phyloP scores from a whole-genome alignment of 345 rosid genomes.

The Salix exigua region DNA sequence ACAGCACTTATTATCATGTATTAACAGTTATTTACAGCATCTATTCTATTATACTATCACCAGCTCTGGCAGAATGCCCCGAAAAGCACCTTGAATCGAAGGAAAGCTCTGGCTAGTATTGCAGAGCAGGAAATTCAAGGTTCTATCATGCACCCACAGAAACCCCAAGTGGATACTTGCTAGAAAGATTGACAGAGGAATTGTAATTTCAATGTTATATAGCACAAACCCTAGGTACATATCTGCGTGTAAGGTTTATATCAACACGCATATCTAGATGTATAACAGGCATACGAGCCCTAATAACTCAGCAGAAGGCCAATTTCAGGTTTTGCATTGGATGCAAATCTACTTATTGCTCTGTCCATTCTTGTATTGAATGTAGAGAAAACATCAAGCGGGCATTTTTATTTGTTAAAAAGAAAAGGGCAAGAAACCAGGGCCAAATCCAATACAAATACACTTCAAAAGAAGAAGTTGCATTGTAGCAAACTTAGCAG shows the following conservation, averaged over 20 bases:
- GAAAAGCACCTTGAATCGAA: slow-evolving; percentile 42
- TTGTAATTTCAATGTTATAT: background rate
- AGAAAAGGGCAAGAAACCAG: background rate
- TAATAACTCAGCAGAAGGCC: background rate
- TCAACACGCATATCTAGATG: background rate
- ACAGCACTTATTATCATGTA: too few species aligned
- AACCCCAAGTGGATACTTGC: slow-evolving; percentile 42
- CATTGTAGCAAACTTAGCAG: slow-evolving; percentile 41
- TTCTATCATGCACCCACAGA: slow-evolving; percentile 17
- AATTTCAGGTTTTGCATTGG: background rate
- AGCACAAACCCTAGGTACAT: background rate
- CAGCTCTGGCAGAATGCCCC: too few species aligned
- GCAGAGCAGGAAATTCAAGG: slow-evolving; percentile 32
- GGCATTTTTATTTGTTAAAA: background rate
- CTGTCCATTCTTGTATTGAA: background rate
- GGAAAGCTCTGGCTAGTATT: slow-evolving; percentile 41
- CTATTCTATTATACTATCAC: too few species aligned
- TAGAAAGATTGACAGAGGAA: background rate
- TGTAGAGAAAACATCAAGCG: background rate
- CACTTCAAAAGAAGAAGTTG: slow-evolving; percentile 23
- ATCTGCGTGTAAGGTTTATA: background rate
- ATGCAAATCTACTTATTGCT: background rate
- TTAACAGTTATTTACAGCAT: too few species aligned
- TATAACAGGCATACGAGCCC: background rate
- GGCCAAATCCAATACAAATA: background rate